Conservation (phyloP, 169 alveolate species). For the Plasmodium billcollinsi region DNA sequence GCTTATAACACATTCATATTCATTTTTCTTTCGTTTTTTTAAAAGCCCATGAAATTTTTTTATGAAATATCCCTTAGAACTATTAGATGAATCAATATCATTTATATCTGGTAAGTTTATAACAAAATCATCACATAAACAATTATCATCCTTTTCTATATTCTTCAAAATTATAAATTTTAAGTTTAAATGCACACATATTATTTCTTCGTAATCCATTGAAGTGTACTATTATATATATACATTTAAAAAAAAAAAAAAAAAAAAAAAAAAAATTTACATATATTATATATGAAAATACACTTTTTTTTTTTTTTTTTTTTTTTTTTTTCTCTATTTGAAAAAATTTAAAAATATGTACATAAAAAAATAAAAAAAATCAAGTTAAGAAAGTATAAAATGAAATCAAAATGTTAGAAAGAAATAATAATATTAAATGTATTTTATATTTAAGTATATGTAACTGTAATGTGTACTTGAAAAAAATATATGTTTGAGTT, state of each 20-base stretch:
- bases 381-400: too few species aligned
- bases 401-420: too few species aligned
- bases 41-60: constrained; percentile 38
- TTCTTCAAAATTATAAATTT: constrained; percentile 52
- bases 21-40: constrained; percentile 46
- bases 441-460: too few species aligned
- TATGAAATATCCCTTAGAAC: constrained; percentile 45
- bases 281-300: too few species aligned
- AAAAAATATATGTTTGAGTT: too few species aligned
- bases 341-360: background rate
- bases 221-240: constrained; percentile 2
- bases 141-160: constrained; percentile 46
- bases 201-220: constrained; percentile 61
- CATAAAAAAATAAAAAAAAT: background rate
- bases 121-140: constrained; percentile 38
- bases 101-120: constrained; percentile 34
- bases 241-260: constrained; percentile 7
- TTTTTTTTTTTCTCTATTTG: background rate
- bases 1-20: constrained; percentile 60
- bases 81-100: constrained; percentile 47
- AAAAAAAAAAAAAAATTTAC: background rate
- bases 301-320: background rate
- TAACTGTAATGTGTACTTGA: too few species aligned
- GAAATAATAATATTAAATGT: too few species aligned
- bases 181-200: constrained; percentile 47